Evolutionary conservation across 2,329 filamentous ascomycete genomes (phyloP), one percentile per base, ranked within the genome.

Genomic region (Dactylonectria macrodidyma): DNA sequence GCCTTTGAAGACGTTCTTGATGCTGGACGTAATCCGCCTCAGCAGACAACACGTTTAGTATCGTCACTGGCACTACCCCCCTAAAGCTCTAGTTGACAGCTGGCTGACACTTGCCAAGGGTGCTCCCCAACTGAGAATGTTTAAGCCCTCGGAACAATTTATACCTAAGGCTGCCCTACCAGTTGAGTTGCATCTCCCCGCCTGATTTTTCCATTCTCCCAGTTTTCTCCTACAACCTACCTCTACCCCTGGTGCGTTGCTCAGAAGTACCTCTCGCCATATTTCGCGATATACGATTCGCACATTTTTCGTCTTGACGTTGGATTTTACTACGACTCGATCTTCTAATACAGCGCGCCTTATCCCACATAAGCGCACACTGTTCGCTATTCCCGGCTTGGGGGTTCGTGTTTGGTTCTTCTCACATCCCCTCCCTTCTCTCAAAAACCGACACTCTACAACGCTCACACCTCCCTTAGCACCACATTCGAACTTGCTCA

Each of bases 51-150:
- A 11, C 26, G 19, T 5, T n/a, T 3, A 5, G 41, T 7, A 44
- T 44, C 41, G 41, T 9, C n/a, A 3, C 5, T 8, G 8, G 41
- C 41, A 7, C 16, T 3, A 22, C 11, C n/a, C 16, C 38, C 48
- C 34, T 54, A 59, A 69, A 55, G 33, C 44, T 33, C 36, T 46
- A 48, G 22, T 30, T 52, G 30, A 36, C 50, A 46, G 46, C 59
- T 51, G 63, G 19, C 41, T 14, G 24, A 33, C 62, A 61, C 58
- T 59, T 38, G 47, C 26, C 19, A 36, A 9, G 36, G 33, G 51
- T 38, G 51, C 34, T 2, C 30, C 51, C n/a, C 19, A 4, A 12
- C n/a, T 54, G n/a, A 19, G 30, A n/a, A 22, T 54, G 33, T 36
- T 54, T 54, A 30, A 54, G 3, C 24, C 33, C 51, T 54, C 36